These are phyloP conservation scores for Trichocladium uniseriatum DNA, from an alignment of 495 filamentous ascomycete genomes.

Conservation along the genomic window DNA sequence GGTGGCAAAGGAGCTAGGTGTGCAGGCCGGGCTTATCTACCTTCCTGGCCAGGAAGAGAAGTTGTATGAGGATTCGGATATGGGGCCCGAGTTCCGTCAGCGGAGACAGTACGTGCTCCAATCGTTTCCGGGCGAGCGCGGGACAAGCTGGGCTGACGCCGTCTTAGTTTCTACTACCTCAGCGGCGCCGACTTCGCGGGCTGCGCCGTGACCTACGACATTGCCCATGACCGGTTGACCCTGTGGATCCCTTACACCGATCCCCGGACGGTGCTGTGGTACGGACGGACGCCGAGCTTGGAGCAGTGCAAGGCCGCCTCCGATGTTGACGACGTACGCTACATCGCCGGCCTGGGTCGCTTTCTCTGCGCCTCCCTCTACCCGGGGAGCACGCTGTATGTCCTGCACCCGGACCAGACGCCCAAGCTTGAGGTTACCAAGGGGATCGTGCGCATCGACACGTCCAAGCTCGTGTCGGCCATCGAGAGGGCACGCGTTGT, in stretches of 20 bases:
- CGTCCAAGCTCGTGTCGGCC: conserved; percentile 46
- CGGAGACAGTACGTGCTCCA: conserved; percentile 42
- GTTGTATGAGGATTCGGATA: conserved; percentile 52
- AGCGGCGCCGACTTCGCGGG: conserved; percentile 52
- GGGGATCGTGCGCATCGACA: conserved; percentile 32
- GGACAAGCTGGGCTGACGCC: neutral
- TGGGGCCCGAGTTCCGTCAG: conserved; percentile 52
- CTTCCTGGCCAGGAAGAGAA: conserved; percentile 42
- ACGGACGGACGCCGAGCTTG: conserved; percentile 44
- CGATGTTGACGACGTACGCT: conserved; percentile 45
- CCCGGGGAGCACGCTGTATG: conserved; percentile 32
- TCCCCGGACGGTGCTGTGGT: conserved; percentile 49
- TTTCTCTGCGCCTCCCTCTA: conserved; percentile 25
- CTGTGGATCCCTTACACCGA: conserved; percentile 54
- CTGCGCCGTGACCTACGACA: conserved; percentile 55
- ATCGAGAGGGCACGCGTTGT: conserved; percentile 65
- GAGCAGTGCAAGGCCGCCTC: conserved; percentile 42
- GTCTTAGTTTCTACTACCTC: conserved; percentile 55
- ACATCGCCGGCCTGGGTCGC: conserved; percentile 26
- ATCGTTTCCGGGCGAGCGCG: neutral
- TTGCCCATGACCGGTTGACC: conserved; percentile 44
- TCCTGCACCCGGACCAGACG: conserved; percentile 33
- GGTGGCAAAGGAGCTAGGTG: conserved; percentile 57
- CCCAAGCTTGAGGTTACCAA: conserved; percentile 31
- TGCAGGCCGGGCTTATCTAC: conserved; percentile 53